A percentile compares a stretch with the other conserved stretches of the same genome.
phyloP scores from a whole-genome alignment of 176 grass and related monocot species.

The Hordeum vulgare region MorexV3_pseudomolecules_assembly NC_058522.1:571520669-571521168 shows the following conservation, averaged over 20 bases:
- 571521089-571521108: not conserved
- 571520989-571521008: too few species aligned
- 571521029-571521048: not conserved
- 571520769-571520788: not conserved
- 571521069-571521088: not conserved
- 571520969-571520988: too few species aligned
- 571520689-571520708: not conserved
- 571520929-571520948: too few species aligned
- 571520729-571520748: not conserved
- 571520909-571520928: too few species aligned
- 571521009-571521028: not conserved
- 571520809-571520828: not conserved
- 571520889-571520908: not conserved
- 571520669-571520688: not conserved
- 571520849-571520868: not conserved
- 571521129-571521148: slow-evolving; percentile 89
- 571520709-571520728: not conserved
- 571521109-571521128: not conserved
- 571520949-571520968: too few species aligned
- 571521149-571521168: slow-evolving; percentile 90
- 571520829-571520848: not conserved
- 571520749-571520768: not conserved
- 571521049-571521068: not conserved
- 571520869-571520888: not conserved
- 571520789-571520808: not conserved